Evolutionary conservation across 1,284 basidiomycete species (phyloP).

Genomic region (Marasmius sp.): DNA sequence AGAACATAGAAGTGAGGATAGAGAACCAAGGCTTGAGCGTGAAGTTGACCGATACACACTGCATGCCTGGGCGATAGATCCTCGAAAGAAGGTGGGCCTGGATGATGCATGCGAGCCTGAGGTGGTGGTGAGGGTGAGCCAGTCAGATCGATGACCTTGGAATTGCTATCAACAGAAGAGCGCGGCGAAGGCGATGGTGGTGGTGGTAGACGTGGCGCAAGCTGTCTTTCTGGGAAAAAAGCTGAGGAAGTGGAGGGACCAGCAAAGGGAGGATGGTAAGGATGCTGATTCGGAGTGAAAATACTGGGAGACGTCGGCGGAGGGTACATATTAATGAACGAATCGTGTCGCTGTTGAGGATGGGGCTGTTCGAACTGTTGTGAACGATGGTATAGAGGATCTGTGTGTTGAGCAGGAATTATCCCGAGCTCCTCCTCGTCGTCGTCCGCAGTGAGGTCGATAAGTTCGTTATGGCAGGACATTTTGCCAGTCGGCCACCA

Average conservation of each 20-base stretch:
- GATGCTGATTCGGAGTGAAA: constrained; percentile 11
- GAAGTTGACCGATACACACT: constrained; percentile 86
- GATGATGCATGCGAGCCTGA: constrained; percentile 18
- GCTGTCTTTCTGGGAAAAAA: constrained; percentile 19
- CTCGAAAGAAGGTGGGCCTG: constrained; percentile 33
- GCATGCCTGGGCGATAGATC: constrained; percentile 74
- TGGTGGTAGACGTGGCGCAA: constrained; percentile 20
- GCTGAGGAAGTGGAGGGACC: constrained; percentile 36
- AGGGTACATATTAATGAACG: constrained; percentile 7
- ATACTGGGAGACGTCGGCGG: constrained; percentile 9
- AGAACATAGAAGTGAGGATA: constrained; percentile 80
- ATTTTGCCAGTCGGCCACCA: neutral
- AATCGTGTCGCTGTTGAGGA: constrained; percentile 9
- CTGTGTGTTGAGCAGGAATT: constrained; percentile 33
- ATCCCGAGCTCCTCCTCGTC: constrained; percentile 37
- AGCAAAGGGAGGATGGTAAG: constrained; percentile 50
- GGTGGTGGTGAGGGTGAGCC: constrained; percentile 67
- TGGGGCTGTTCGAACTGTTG: neutral
- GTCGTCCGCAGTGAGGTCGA: constrained; percentile 65
- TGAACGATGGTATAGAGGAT: constrained; percentile 6
- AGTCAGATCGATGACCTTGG: constrained; percentile 75
- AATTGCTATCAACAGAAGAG: constrained; percentile 25
- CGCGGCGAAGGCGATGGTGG: constrained; percentile 18
- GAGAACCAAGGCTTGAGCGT: constrained; percentile 79
- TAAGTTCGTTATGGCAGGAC: constrained; percentile 33